phyloP scores from a whole-genome alignment of 257 asterid species.

The Solanum peruvianum region DNA sequence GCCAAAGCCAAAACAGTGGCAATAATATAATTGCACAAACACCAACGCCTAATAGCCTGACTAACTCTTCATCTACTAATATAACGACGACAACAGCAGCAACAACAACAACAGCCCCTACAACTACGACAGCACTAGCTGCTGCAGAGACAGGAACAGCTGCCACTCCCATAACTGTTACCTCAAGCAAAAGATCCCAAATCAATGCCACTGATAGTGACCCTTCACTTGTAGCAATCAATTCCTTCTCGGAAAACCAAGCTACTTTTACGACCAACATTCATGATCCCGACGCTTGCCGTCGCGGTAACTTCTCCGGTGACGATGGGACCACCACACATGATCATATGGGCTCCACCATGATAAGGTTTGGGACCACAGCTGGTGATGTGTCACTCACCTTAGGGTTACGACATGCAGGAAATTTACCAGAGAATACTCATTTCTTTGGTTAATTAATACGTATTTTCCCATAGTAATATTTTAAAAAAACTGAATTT shows the following conservation, averaged over 20 bases:
- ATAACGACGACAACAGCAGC: constrained; percentile 4
- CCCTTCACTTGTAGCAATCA: constrained; percentile 49
- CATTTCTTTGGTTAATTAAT: constrained; percentile 45
- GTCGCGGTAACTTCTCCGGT: not conserved
- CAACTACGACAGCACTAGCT: not conserved
- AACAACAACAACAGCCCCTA: not conserved
- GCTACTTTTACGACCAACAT: constrained; percentile 1
- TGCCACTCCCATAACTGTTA: constrained; percentile 7
- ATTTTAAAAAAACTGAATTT: not conserved
- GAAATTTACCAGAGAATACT: constrained; percentile 70
- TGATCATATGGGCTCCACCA: constrained; percentile 32
- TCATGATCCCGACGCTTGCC: constrained; percentile 24
- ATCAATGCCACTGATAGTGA: constrained; percentile 43
- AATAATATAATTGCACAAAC: constrained; percentile 48
- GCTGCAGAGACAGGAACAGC: constrained; percentile 3
- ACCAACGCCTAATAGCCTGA: constrained; percentile 20
- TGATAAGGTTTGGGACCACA: constrained; percentile 54
- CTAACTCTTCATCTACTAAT: constrained; percentile 1
- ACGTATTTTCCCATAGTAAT: not conserved
- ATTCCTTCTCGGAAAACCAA: constrained; percentile 44
- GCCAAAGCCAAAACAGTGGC: constrained; percentile 1
- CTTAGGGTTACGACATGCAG: constrained; percentile 89
- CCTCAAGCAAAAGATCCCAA: constrained; percentile 34
- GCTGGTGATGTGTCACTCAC: constrained; percentile 94
- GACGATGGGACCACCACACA: not conserved